These are phyloP conservation scores for Lobosporangium transversale DNA, from an alignment of 192 early-diverging fungal species.

Conservation along the genomic window DNA sequence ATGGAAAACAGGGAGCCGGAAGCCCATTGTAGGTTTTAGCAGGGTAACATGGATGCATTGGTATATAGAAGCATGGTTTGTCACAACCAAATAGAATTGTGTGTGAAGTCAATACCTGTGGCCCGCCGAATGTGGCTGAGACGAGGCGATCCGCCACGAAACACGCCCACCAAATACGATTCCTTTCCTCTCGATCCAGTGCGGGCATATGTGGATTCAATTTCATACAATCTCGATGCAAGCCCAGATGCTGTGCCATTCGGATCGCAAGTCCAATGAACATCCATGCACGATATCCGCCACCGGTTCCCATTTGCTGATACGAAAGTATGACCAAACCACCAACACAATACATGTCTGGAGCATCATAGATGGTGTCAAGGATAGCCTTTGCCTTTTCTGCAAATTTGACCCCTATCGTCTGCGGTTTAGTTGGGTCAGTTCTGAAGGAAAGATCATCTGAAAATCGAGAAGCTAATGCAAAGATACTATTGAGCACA, in stretches of 20 bases:
- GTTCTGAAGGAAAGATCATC: constrained; percentile 54
- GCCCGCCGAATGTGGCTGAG: constrained; percentile 46
- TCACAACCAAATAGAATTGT: too few species aligned
- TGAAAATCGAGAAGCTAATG: constrained; percentile 60
- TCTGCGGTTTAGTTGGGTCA: constrained; percentile 54
- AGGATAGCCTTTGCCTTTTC: constrained; percentile 61
- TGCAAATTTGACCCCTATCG: constrained; percentile 66
- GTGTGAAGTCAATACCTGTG: constrained; percentile 30
- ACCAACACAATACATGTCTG: constrained; percentile 43
- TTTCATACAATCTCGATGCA: constrained; percentile 71
- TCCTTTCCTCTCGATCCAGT: constrained; percentile 63
- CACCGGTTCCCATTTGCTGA: constrained; percentile 47
- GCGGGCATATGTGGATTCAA: constrained; percentile 54
- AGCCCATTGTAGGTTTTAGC: background rate
- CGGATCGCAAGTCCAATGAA: constrained; percentile 64
- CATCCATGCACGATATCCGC: constrained; percentile 65
- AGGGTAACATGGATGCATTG: too few species aligned
- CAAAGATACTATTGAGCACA: constrained; percentile 66
- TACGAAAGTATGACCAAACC: constrained; percentile 38
- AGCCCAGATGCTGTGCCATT: constrained; percentile 76
- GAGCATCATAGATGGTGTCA: constrained; percentile 31
- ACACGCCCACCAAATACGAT: constrained; percentile 84
- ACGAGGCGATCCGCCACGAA: constrained; percentile 76
- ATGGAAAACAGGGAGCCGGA: background rate
- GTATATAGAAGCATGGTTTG: too few species aligned